Evolutionary conservation across 345 rosid species (phyloP), one percentile per base, ranked within the genome.

Genomic region (Salix suchowensis): DNA sequence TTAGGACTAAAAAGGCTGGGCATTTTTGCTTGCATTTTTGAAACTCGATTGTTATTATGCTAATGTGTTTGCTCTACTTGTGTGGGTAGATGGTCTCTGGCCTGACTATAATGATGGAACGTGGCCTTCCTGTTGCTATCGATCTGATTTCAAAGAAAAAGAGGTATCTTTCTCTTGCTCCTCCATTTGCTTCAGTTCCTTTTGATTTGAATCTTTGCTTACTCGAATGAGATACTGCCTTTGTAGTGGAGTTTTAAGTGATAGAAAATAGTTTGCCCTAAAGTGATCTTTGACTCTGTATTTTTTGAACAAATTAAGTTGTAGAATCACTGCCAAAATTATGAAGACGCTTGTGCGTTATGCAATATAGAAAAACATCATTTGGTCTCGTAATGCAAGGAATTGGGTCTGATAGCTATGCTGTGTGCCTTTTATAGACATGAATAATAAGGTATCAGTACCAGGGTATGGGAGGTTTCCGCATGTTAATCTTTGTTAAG

Each of bases 61-160:
- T 81, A 11, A 77, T 79, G 8, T 54, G 34, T 71, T 64, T 68
- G 42, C 36, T 40, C 0, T 52, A 14, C 9, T 68, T 21, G 70
- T 78, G 64, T 71, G 44, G 78, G 12, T 83, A 94, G 98, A 94
- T 89, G 98, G 98, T 65, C 50, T 94, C n/a, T 94, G 98, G 98
- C 95, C 97, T 50, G 94, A 94, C 79, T 94, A 94, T 80, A 92
- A 92, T 69, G 98, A 94, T 76, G 98, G 97, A 78, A 87, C 89
- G 23, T 94, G 94, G 92, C 98, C 98, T 80, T 84, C 97, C 4
- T 94, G 98, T 79, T 94, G 98, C 78, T 78, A 48, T 28, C 79
- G 80, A 64, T 81, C 90, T 50, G 37, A 77, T 65, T 94, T 94
- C 50, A 77, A 94, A 10, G 88, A 89, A 76, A 90, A 87, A 60